Conservation (phyloP, 148 eudicot species). For the Fallopia convolvulus region DNA sequence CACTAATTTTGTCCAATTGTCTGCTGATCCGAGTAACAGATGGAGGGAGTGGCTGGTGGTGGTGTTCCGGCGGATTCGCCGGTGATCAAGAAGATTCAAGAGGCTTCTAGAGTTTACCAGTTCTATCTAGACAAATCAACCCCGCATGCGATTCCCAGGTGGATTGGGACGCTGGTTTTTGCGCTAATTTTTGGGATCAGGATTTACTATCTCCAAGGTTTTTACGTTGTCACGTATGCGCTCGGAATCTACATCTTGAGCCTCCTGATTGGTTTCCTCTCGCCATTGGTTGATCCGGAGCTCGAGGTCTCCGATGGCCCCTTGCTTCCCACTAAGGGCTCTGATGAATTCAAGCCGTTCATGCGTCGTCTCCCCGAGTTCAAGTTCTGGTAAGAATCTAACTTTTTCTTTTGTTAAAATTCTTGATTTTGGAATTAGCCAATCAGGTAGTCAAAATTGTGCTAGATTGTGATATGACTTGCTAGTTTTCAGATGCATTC, state of each 20-base stretch:
- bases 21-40: neutral
- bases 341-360: constrained; percentile 51
- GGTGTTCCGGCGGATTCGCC: constrained; percentile 23
- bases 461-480: neutral
- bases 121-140: constrained; percentile 64
- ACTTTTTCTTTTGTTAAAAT: neutral
- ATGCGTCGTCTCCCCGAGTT: constrained; percentile 51
- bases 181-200: constrained; percentile 45
- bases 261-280: constrained; percentile 46
- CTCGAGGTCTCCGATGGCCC: constrained; percentile 38
- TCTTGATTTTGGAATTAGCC: neutral
- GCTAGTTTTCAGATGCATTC: neutral
- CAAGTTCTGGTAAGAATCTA: constrained; percentile 30
- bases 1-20: neutral
- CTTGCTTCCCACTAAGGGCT: constrained; percentile 30
- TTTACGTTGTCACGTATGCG: constrained; percentile 39
- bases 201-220: constrained; percentile 35
- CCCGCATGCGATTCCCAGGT: constrained; percentile 68
- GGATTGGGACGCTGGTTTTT: constrained; percentile 53
- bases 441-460: neutral
- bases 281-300: constrained; percentile 48
- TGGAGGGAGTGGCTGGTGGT: constrained; percentile 12
- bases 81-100: constrained; percentile 29
- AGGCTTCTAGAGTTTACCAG: constrained; percentile 48
- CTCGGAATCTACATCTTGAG: constrained; percentile 48